Evolutionary conservation across 768 basidiomycete genomes (phyloP), one percentile per base, ranked within the genome.

Genomic region (Termitomyces sp.): DNA sequence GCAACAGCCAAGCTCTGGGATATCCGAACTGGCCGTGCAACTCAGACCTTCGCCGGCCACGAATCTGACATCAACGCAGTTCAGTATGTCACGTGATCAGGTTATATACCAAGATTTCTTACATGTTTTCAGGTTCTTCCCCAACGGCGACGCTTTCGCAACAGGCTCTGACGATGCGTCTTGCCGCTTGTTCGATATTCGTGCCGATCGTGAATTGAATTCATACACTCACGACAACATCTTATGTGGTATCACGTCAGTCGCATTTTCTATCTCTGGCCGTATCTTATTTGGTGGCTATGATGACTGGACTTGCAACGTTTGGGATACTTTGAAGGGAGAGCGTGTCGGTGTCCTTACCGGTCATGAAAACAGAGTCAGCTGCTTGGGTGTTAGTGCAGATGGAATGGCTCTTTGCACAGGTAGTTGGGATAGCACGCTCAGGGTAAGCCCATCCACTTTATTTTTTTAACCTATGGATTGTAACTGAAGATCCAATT

Each of bases 61-160:
- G 96, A 98, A 72, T 95, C 93, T 33, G 96, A 99, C 71, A 98
- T 99, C 76, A 99, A 99, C 75, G 96, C 97, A 56, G 97, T 99
- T 49, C 89, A 91, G 96, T 98, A 69, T 68, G 94, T 84, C 44
- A 54, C 57, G 46, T 52, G 52, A 54, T 55, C 50, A 13, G 22
- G 13, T 52, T 59, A 55, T 40, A 34, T 49, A 22, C 43, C 52
- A 56, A 54, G 56, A 42, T 40, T 63, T 40, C 62, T 33, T n/a
- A 42, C 44, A 55, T 26, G 59, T 57, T 40, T 26, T 59, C 61
- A 98, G 95, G 69, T 99, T 98, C 77, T 99, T 98, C 92, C 96
- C 96, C 39, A 98, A 98, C 67, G 96, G 96, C 60, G 95, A 99
- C 72, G 96, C 97, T 0, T 98, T 99, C 73, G 96, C 95, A 24